Evolutionary conservation across 176 grass and related monocot species (phyloP).

Genomic region (Themeda triandra): DNA sequence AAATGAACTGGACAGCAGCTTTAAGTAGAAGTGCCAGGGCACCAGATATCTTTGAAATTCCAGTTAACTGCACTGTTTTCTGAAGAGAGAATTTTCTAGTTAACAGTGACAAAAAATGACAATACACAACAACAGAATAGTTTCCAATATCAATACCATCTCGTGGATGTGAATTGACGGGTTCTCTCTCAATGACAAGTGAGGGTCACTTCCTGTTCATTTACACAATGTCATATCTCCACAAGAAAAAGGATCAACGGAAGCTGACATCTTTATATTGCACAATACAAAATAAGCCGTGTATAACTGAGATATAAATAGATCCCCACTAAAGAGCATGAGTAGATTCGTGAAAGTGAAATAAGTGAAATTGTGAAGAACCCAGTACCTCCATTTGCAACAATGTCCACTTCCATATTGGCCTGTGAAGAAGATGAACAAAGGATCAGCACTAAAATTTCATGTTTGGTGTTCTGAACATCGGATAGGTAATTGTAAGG

Average conservation of each 20-base stretch:
- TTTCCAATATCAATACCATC: conserved; percentile 52
- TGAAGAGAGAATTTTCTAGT: conserved; percentile 18
- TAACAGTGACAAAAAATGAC: neutral
- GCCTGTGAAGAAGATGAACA: conserved; percentile 42
- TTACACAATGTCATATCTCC: conserved; percentile 18
- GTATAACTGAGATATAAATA: neutral
- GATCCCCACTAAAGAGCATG: neutral
- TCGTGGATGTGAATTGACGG: conserved; percentile 71
- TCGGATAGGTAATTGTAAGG: neutral
- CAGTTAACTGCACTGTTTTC: conserved; percentile 69
- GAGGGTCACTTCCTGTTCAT: conserved; percentile 80
- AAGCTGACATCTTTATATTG: neutral
- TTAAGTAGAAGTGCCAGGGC: conserved; percentile 80
- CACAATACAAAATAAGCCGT: neutral
- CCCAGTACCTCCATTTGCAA: conserved; percentile 82
- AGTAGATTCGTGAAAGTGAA: neutral
- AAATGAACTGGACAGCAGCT: conserved; percentile 70
- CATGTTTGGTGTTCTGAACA: neutral
- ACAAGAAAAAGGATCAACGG: neutral
- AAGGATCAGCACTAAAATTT: neutral
- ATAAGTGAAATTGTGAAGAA: neutral
- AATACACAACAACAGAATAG: neutral
- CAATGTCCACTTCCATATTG: conserved; percentile 87
- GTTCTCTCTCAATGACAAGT: conserved; percentile 68
- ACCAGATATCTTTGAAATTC: conserved; percentile 85